Conservation (phyloP, 1,284 basidiomycete genomes). For the Inonotus obliquus region DNA sequence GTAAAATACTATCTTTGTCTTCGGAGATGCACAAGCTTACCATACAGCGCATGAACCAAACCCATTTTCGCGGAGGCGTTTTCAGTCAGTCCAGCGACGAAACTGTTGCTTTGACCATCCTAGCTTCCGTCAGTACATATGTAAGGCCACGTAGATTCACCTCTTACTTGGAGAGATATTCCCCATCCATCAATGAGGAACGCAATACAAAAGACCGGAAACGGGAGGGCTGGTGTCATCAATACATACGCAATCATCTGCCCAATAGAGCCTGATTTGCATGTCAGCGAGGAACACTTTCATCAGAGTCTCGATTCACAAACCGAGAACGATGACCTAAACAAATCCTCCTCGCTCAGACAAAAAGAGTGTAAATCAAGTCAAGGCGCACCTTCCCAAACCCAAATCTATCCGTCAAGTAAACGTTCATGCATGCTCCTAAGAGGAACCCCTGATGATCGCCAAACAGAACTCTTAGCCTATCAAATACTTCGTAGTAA, state of each 20-base stretch:
- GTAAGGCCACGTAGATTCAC: constrained; percentile 3
- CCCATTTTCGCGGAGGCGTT: constrained; percentile 37
- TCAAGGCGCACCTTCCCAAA: constrained; percentile 27
- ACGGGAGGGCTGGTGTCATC: constrained; percentile 58
- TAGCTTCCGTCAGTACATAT: constrained; percentile 24
- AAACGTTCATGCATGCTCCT: constrained; percentile 25
- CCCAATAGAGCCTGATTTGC: constrained; percentile 21
- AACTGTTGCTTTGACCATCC: constrained; percentile 57
- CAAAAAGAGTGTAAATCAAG: not conserved
- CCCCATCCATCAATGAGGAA: constrained; percentile 61
- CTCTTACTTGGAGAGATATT: constrained; percentile 44
- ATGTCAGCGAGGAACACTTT: not conserved
- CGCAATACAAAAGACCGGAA: constrained; percentile 58
- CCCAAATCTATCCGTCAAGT: constrained; percentile 29
- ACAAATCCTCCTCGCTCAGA: not conserved
- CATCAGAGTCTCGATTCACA: constrained; percentile 11
- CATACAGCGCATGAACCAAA: constrained; percentile 26
- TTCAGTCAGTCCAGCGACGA: constrained; percentile 41
- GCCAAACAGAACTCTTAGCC: not conserved
- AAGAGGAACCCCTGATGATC: constrained; percentile 42
- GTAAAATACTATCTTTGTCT: not conserved
- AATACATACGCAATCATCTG: constrained; percentile 35
- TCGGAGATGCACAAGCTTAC: constrained; percentile 7
- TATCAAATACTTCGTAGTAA: not conserved
- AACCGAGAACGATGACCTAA: constrained; percentile 34